A percentile compares a stretch with the other conserved stretches of the same genome.
Evolutionary conservation across 2,329 filamentous ascomycete genomes (phyloP).

Genomic region (Cadophora luteo-olivacea): DNA sequence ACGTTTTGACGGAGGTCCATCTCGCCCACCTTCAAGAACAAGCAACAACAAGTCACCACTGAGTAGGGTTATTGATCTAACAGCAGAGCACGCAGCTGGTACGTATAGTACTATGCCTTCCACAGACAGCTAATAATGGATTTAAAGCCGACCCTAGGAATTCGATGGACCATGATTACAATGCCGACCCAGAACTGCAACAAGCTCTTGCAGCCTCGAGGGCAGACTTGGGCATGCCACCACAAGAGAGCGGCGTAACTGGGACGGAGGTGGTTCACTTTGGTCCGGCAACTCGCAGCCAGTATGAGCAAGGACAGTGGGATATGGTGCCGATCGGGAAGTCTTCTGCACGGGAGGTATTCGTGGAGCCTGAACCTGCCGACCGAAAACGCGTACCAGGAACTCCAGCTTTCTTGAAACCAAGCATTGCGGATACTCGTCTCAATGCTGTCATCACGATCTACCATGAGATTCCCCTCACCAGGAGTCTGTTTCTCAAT

Average conservation of each 20-base stretch:
- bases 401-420: conserved; percentile 60
- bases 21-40: conserved; percentile 67
- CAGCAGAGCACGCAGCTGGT: conserved; percentile 51
- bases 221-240: conserved; percentile 54
- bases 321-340: conserved; percentile 57
- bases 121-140: conserved; percentile 23
- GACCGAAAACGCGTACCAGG: conserved; percentile 52
- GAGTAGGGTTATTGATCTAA: conserved; percentile 57
- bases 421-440: conserved; percentile 46
- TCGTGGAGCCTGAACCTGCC: conserved; percentile 46
- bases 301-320: conserved; percentile 64
- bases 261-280: conserved; percentile 54
- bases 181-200: conserved; percentile 60
- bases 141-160: conserved; percentile 46
- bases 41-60: conserved; percentile 62
- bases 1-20: conserved; percentile 48
- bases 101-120: conserved; percentile 38
- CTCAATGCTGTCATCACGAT: conserved; percentile 64
- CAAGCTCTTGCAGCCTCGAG: conserved; percentile 63
- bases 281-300: conserved; percentile 62
- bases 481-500: conserved; percentile 60
- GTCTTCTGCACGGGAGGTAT: conserved; percentile 41
- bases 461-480: conserved; percentile 64
- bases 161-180: conserved; percentile 35
- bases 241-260: conserved; percentile 60